Evolutionary conservation across 768 basidiomycete species (phyloP).

Genomic region (Lactarius pseudohatsudake): DNA sequence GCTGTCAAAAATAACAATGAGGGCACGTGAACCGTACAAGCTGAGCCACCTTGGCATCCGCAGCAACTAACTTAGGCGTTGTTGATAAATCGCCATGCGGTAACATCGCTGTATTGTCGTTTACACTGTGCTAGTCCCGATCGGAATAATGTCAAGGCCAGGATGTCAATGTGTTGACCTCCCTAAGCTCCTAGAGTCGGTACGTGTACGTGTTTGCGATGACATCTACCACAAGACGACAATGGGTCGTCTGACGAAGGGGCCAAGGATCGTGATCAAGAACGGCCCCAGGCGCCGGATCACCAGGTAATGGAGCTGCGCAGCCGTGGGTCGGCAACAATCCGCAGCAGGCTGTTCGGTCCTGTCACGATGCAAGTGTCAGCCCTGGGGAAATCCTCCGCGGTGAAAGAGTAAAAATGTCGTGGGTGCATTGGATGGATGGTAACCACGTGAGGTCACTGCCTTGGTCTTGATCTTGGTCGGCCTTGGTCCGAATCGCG

Average conservation of each 20-base stretch:
- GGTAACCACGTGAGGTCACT: not conserved
- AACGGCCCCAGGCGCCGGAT: not conserved
- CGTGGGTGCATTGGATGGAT: too few species aligned
- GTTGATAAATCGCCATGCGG: not conserved
- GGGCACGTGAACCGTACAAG: not conserved
- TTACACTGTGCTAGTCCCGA: not conserved
- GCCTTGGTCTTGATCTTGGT: not conserved
- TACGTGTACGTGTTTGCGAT: not conserved
- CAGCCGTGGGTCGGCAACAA: not conserved
- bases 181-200: too few species aligned
- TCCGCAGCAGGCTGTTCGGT: conserved; percentile 1
- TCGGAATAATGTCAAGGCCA: not conserved
- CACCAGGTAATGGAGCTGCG: not conserved
- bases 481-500: not conserved
- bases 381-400: too few species aligned
- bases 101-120: not conserved
- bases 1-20: not conserved
- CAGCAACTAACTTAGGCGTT: not conserved
- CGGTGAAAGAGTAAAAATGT: too few species aligned
- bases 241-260: not conserved
- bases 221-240: not conserved
- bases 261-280: not conserved
- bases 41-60: not conserved
- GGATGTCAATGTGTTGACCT: too few species aligned
- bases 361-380: not conserved